Conservation (phyloP, 768 basidiomycete genomes). For the Cyclocybe aegerita region DNA sequence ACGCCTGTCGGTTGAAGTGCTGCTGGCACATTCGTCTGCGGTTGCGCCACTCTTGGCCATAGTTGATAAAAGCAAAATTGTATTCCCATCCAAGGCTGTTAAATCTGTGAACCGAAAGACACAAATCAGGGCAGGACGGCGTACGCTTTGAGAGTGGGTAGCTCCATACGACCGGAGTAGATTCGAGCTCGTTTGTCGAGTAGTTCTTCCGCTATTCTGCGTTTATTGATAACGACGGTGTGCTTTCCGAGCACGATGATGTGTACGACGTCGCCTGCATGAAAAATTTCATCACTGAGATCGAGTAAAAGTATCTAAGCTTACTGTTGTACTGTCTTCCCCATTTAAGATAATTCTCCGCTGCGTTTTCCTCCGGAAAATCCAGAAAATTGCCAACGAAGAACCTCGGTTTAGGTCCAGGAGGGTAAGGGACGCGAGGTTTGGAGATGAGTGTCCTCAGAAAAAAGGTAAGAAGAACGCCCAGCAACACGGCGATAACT, state of each 20-base stretch:
- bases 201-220: conserved; percentile 17
- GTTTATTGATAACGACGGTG: conserved; percentile 24
- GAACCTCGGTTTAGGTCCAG: conserved; percentile 22
- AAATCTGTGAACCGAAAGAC: not conserved
- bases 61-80: conserved; percentile 31
- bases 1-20: conserved; percentile 23
- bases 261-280: conserved; percentile 23
- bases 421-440: conserved; percentile 9
- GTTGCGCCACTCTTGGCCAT: conserved; percentile 34
- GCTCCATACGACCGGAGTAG: conserved; percentile 44
- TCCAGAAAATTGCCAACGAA: conserved; percentile 22
- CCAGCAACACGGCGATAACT: too few relatives aligned
- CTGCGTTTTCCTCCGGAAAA: conserved; percentile 2
- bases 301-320: not conserved
- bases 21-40: conserved; percentile 35
- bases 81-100: conserved; percentile 33
- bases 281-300: not conserved
- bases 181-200: conserved; percentile 48
- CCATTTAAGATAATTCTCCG: conserved; percentile 11
- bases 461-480: too few relatives aligned
- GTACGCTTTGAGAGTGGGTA: conserved; percentile 12
- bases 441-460: not conserved
- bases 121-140: not conserved
- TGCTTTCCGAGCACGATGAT: conserved; percentile 21
- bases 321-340: conserved; percentile 16